phyloP scores from a whole-genome alignment of 2,329 filamentous ascomycete species.

The Trichoderma guizhouense region DNA sequence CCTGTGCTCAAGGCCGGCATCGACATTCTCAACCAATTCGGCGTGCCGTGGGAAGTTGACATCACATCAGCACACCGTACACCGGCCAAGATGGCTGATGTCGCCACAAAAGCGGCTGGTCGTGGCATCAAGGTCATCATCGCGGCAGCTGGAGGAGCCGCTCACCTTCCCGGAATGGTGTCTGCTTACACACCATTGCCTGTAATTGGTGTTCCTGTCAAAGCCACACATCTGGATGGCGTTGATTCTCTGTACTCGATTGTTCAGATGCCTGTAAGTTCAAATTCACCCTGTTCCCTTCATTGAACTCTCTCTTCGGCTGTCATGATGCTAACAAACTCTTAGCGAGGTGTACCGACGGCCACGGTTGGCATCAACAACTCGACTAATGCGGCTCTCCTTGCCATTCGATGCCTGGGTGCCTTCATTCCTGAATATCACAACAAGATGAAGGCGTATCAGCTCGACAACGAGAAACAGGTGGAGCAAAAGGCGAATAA shows the following conservation, averaged over 20 bases:
- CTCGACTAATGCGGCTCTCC: conserved; percentile 69
- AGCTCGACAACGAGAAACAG: conserved; percentile 58
- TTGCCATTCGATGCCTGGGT: conserved; percentile 68
- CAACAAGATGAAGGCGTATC: conserved; percentile 58
- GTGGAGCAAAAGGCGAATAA: conserved; percentile 60
- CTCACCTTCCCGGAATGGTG: conserved; percentile 72
- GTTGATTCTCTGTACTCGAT: conserved; percentile 69
- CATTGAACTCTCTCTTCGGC: conserved; percentile 33
- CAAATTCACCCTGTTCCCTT: background rate
- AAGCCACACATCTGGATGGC: conserved; percentile 69
- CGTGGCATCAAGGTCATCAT: conserved; percentile 72
- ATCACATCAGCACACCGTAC: conserved; percentile 82
- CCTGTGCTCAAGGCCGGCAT: conserved; percentile 63
- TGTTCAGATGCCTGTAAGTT: conserved; percentile 69
- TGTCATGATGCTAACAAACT: background rate
- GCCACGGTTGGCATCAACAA: conserved; percentile 79
- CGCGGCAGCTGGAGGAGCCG: conserved; percentile 71
- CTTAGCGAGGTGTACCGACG: conserved; percentile 59
- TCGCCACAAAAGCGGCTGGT: conserved; percentile 60
- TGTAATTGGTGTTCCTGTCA: conserved; percentile 75
- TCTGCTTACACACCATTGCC: conserved; percentile 68
- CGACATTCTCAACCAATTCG: conserved; percentile 64
- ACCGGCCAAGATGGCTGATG: conserved; percentile 64
- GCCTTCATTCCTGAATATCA: conserved; percentile 53
- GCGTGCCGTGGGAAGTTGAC: conserved; percentile 67